A percentile compares a stretch with the other conserved stretches of the same genome.
These are phyloP conservation scores for Echinosophora koreensis DNA, from an alignment of 306 rosid species.

Conservation along the genomic window DNA sequence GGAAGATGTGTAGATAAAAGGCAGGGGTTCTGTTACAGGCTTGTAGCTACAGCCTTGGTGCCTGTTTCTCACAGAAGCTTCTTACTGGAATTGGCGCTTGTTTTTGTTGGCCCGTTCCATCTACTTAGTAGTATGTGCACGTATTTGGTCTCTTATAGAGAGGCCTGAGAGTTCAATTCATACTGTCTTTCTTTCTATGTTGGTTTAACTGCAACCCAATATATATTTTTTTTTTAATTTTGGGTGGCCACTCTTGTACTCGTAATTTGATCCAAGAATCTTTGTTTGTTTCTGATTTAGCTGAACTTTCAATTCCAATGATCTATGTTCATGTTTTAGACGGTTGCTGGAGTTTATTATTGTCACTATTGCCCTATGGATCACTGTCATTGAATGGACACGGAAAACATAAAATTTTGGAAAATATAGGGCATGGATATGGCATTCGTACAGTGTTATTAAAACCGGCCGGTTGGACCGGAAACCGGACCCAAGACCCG, in stretches of 20 bases:
- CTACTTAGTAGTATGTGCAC: conserved; percentile 26
- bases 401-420: no score
- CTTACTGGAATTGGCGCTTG: conserved; percentile 68
- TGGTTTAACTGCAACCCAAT: conserved; percentile 48
- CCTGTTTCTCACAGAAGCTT: conserved; percentile 50
- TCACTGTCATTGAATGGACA: neutral
- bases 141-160: conserved; percentile 26
- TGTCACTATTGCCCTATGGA: neutral
- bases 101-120: conserved; percentile 72
- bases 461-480: no score
- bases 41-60: conserved; percentile 45
- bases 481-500: no score
- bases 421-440: no score
- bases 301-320: conserved; percentile 14
- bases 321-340: neutral
- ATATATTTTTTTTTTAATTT: conserved; percentile 45
- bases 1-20: conserved; percentile 49
- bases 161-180: conserved; percentile 44
- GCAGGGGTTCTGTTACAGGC: conserved; percentile 51
- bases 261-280: conserved; percentile 6
- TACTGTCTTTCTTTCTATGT: neutral
- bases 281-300: neutral
- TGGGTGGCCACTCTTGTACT: conserved; percentile 49
- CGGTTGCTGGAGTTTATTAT: neutral
- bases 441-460: no score